phyloP scores from a whole-genome alignment of 768 basidiomycete species.

The Lactarius sanguifluus region DNA sequence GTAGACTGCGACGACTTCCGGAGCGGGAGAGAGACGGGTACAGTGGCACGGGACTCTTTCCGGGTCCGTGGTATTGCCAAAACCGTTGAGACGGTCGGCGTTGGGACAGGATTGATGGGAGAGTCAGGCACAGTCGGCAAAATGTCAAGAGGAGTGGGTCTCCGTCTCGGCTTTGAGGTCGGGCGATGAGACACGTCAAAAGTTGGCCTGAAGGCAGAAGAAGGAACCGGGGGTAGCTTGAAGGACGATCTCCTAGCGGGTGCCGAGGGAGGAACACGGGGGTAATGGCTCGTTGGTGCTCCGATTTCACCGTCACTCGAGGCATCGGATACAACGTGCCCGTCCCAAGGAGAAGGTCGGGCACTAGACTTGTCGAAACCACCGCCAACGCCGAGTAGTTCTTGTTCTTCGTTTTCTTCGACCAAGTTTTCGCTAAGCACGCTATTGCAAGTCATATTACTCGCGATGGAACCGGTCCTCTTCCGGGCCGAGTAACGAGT shows the following conservation, averaged over 20 bases:
- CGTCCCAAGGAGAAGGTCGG: conserved; percentile 37
- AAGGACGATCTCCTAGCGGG: conserved; percentile 28
- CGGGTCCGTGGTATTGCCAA: conserved; percentile 42
- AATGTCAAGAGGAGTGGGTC: conserved; percentile 59
- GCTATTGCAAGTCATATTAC: conserved; percentile 64
- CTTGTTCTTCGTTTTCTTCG: conserved; percentile 78
- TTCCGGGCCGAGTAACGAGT: conserved; percentile 63
- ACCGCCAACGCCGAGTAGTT: conserved; percentile 66
- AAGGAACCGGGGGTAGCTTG: conserved; percentile 37
- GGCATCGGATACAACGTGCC: conserved; percentile 34
- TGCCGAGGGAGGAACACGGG: conserved; percentile 19
- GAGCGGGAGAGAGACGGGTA: conserved; percentile 58
- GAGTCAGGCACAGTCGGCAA: conserved; percentile 75
- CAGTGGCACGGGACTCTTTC: conserved; percentile 54
- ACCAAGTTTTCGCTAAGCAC: conserved; percentile 77
- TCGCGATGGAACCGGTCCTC: conserved; percentile 74
- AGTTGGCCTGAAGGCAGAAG: conserved; percentile 52
- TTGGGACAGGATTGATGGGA: conserved; percentile 54
- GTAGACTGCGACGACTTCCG: conserved; percentile 30
- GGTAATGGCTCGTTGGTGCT: conserved; percentile 10
- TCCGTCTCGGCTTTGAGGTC: conserved; percentile 51
- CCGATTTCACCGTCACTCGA: conserved; percentile 31
- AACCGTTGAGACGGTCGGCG: conserved; percentile 33
- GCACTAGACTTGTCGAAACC: conserved; percentile 50
- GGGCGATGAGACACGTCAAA: conserved; percentile 43